Conservation (phyloP, 2,329 filamentous ascomycete genomes). For the Botrytis sinoallii region DNA sequence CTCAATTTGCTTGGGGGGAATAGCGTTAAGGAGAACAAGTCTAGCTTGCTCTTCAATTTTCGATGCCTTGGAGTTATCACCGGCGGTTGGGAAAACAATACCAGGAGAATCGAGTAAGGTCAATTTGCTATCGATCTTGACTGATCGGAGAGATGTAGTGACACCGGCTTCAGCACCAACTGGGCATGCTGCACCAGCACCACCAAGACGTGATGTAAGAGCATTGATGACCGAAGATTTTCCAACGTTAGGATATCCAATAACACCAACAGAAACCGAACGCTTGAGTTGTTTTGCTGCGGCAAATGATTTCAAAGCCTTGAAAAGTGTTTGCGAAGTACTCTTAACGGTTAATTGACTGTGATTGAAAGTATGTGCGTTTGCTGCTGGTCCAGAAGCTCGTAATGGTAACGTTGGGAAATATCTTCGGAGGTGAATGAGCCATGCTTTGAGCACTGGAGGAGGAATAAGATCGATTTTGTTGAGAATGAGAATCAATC, state of each 20-base stretch:
- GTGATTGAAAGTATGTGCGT: slow-evolving; percentile 90
- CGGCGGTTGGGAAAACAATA: slow-evolving; percentile 82
- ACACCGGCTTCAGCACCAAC: slow-evolving; percentile 90
- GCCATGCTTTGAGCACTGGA: slow-evolving; percentile 78
- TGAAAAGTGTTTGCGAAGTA: slow-evolving; percentile 82
- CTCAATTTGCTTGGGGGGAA: slow-evolving; percentile 90
- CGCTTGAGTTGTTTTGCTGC: slow-evolving; percentile 82
- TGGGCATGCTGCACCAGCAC: slow-evolving; percentile 71
- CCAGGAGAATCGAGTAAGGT: slow-evolving; percentile 92
- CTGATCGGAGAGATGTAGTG: slow-evolving; percentile 80
- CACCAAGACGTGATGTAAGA: slow-evolving; percentile 72
- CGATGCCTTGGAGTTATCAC: slow-evolving; percentile 51
- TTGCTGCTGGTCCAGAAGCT: slow-evolving; percentile 76
- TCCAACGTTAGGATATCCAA: slow-evolving; percentile 93
- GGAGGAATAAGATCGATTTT: slow-evolving; percentile 91
- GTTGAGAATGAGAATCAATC: slow-evolving; percentile 88
- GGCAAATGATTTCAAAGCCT: slow-evolving; percentile 84
- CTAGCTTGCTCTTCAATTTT: slow-evolving; percentile 74
- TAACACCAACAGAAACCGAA: slow-evolving; percentile 85
- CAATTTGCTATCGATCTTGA: slow-evolving; percentile 93
- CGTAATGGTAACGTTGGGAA: slow-evolving; percentile 90
- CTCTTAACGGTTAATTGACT: slow-evolving; percentile 82
- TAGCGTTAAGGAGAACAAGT: slow-evolving; percentile 82
- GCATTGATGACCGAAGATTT: slow-evolving; percentile 97
- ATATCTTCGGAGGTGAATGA: slow-evolving; percentile 77